A percentile compares a stretch with the other conserved stretches of the same genome.
Evolutionary conservation across 129 eudicot species (phyloP).

Genomic region (Cynara cardunculus): DNA sequence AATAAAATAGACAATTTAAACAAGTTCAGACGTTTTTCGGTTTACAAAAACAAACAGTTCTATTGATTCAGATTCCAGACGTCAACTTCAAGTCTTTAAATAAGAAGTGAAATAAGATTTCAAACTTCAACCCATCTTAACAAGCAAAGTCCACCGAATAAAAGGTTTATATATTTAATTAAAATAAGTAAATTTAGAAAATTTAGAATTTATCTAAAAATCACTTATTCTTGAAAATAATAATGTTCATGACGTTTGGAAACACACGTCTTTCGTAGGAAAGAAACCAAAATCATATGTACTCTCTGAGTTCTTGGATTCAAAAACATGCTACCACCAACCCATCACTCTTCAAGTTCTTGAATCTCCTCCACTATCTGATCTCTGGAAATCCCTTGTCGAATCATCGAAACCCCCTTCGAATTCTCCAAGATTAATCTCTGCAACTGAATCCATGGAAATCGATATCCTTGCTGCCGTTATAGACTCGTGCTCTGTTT

Average conservation of each 20-base stretch:
- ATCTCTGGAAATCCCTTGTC: not conserved
- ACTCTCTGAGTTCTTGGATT: not conserved
- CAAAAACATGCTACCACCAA: constrained; percentile 10
- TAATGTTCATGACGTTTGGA: not conserved
- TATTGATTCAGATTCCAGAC: too few relatives aligned
- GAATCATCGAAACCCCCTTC: constrained; percentile 1
- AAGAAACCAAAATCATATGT: not conserved
- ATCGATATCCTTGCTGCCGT: constrained; percentile 22
- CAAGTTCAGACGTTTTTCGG: too few relatives aligned
- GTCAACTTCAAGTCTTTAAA: too few relatives aligned
- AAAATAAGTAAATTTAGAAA: too few relatives aligned
- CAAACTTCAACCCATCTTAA: too few relatives aligned
- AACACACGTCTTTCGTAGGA: not conserved
- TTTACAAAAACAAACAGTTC: too few relatives aligned
- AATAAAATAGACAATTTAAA: too few relatives aligned
- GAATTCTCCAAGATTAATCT: not conserved
- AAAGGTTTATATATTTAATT: too few relatives aligned
- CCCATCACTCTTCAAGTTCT: not conserved
- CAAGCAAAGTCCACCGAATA: too few relatives aligned
- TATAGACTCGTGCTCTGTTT: constrained; percentile 22
- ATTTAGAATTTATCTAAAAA: too few relatives aligned
- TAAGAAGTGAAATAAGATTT: too few relatives aligned
- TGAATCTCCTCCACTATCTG: not conserved
- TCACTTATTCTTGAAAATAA: not conserved
- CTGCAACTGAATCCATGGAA: constrained; percentile 37